Evolutionary conservation across 2,329 filamentous ascomycete genomes (phyloP).

Genomic region (Aspergillus sp.): DNA sequence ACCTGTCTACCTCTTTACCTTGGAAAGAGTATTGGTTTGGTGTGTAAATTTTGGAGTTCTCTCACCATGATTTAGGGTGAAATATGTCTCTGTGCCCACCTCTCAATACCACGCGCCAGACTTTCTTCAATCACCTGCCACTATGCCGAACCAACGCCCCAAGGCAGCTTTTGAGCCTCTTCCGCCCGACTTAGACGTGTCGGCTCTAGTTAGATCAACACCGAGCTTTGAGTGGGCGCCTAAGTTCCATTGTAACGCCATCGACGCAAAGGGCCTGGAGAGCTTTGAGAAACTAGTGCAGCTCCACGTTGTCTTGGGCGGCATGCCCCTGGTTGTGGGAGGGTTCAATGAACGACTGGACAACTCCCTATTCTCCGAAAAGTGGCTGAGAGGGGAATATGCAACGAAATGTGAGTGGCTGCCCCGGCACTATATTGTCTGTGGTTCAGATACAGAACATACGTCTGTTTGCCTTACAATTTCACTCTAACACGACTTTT

Average conservation of each 20-base stretch:
- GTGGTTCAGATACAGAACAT: constrained; percentile 14
- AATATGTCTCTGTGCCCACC: neutral
- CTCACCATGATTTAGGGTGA: neutral
- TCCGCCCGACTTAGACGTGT: constrained; percentile 77
- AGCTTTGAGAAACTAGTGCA: constrained; percentile 83
- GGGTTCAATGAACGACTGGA: constrained; percentile 79
- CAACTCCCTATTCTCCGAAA: constrained; percentile 71
- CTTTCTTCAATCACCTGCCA: neutral
- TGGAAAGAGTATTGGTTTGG: neutral
- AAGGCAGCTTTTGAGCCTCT: constrained; percentile 91
- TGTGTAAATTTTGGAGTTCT: neutral
- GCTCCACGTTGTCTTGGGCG: constrained; percentile 78
- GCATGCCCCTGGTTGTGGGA: constrained; percentile 87
- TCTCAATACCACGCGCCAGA: neutral
- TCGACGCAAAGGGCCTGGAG: constrained; percentile 72
- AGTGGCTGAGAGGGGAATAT: constrained; percentile 77
- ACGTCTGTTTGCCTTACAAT: neutral
- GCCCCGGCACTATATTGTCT: neutral
- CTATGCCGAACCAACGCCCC: constrained; percentile 76
- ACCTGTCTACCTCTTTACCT: neutral
- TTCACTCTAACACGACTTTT: constrained; percentile 2
- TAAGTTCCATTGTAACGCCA: constrained; percentile 74
- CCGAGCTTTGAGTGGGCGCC: constrained; percentile 86
- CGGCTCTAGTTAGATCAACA: constrained; percentile 70
- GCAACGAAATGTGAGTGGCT: constrained; percentile 69